Evolutionary conservation across 805 yeast genomes (phyloP).

Genomic region (Huiozyma sinensis): DNA sequence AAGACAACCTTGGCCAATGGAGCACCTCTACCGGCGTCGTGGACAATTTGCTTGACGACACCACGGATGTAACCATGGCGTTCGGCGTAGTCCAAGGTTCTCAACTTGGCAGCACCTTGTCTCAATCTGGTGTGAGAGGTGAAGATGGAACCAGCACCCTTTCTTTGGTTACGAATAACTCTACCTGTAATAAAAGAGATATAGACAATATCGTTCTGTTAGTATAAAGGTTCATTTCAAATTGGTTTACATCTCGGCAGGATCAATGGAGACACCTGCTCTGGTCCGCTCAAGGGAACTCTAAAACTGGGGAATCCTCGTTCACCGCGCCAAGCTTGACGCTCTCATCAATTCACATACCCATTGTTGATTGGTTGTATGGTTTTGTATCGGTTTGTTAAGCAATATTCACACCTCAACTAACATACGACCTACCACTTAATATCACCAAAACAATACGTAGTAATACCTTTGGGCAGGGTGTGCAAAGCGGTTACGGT

Average conservation of each 20-base stretch:
- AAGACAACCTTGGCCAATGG: constrained; percentile 97
- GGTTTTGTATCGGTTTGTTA: constrained; percentile 2
- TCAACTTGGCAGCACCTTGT: constrained; percentile 99
- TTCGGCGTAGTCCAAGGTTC: constrained; percentile 98
- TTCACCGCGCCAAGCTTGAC: too few relatives aligned
- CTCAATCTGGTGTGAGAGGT: constrained; percentile 99
- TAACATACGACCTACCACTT: too few relatives aligned
- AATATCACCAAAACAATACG: too few relatives aligned
- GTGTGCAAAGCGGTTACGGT: too few relatives aligned
- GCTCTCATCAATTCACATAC: not conserved
- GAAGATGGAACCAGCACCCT: constrained; percentile 99
- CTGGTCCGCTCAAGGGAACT: too few relatives aligned
- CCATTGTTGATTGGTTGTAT: constrained; percentile 4
- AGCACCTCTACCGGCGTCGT: constrained; percentile 99
- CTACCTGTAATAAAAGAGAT: constrained; percentile 49
- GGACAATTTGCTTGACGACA: constrained; percentile 95
- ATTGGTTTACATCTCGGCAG: too few relatives aligned
- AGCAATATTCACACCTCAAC: too few relatives aligned
- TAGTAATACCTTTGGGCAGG: too few relatives aligned
- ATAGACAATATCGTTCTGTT: too few relatives aligned
- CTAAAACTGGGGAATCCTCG: too few relatives aligned
- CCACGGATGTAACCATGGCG: constrained; percentile 99
- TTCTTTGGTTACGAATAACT: constrained; percentile 99
- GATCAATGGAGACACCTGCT: too few relatives aligned
- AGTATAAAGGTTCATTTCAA: too few relatives aligned